Base-by-base conservation (phyloP, 2,329 filamentous ascomycete species). In the Pestalotiopsis sp. region DNA sequence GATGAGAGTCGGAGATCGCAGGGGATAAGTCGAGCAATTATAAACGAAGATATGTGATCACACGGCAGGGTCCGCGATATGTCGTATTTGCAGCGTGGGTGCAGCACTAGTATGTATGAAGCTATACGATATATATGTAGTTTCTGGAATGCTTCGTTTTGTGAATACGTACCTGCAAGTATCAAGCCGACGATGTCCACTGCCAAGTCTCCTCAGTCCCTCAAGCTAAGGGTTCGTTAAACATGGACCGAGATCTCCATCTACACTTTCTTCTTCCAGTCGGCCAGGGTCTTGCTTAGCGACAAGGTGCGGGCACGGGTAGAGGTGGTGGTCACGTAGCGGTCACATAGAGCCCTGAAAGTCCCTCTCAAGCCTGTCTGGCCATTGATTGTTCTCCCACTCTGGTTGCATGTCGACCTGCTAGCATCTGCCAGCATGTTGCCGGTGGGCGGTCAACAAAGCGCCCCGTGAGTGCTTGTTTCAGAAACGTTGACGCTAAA, bases 51-150 rank as follows among this genome's bases (percentile, higher is more conserved):
- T 36, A 39, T 39, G 27, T 20, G 59, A 39, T 62, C 59, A 38
- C 31, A 36, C 59, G 59, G 59, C 59, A 62, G 59, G 59, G 59
- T 62, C 59, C 59, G 59, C 59, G 59, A 62, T 62, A 62, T 62
- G 59, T 39, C 23, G 14, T 59, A 36, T 59, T 59, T 52, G 45
- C 57, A 27, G 57, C 20, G 25, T 20, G 57, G 25, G 57, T 36
- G 57, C 57, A 60, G 57, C 25, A 27, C 31, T 36, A 60, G 31
- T 60, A 60, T 60, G 7, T 60, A 60, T 36, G 23, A 60, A 27
- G 57, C 57, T 27, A 52, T 52, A 52, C 45, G n/a, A 20, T 52
- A 52, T 52, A 52, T 52, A 52, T 52, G 45, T 52, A 52, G 14
- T 52, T 52, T 52, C 20, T 52, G 45, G n/a, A 52, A n/a, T 52